Conservation (phyloP, 176 grass and related monocot species). For the Ensete glaucum region DNA sequence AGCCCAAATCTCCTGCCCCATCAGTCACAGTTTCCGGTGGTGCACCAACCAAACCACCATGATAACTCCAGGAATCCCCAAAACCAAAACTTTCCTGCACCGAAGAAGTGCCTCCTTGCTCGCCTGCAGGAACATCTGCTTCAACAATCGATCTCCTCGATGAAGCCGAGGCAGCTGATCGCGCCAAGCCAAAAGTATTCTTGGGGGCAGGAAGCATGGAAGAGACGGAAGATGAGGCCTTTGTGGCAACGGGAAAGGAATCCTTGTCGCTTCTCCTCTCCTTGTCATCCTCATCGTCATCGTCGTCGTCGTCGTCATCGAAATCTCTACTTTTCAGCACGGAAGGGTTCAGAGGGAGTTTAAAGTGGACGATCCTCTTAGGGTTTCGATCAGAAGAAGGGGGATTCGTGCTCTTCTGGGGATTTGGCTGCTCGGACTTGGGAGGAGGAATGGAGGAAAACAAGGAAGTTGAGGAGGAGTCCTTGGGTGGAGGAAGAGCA, state of each 20-base stretch:
- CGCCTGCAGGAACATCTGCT: slow-evolving; percentile 25
- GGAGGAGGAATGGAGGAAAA: slow-evolving; percentile 25
- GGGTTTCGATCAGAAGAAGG: slow-evolving; percentile 34
- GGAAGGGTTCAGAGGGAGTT: slow-evolving; percentile 43
- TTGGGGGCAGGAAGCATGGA: slow-evolving; percentile 81
- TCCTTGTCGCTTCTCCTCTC: slow-evolving; percentile 21
- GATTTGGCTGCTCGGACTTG: not conserved
- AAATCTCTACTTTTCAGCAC: slow-evolving; percentile 15
- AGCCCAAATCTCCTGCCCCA: slow-evolving; percentile 15
- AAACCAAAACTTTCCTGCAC: slow-evolving; percentile 4
- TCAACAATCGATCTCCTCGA: slow-evolving; percentile 34
- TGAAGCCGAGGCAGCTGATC: slow-evolving; percentile 21
- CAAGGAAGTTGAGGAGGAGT: not conserved
- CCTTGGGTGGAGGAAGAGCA: slow-evolving; percentile 1
- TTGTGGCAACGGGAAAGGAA: slow-evolving; percentile 21
- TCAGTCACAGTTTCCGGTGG: slow-evolving; percentile 16
- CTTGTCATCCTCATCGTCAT: slow-evolving; percentile 44
- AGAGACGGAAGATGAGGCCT: slow-evolving; percentile 59
- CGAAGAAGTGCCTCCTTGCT: slow-evolving; percentile 16
- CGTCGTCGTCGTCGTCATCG: slow-evolving; percentile 36
- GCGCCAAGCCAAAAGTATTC: slow-evolving; percentile 53
- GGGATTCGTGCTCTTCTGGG: not conserved
- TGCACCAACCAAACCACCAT: not conserved
- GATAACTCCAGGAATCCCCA: not conserved
- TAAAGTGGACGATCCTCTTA: slow-evolving; percentile 76